Evolutionary conservation across 768 basidiomycete genomes (phyloP).

Genomic region (Gloeophyllum trabeum): DNA sequence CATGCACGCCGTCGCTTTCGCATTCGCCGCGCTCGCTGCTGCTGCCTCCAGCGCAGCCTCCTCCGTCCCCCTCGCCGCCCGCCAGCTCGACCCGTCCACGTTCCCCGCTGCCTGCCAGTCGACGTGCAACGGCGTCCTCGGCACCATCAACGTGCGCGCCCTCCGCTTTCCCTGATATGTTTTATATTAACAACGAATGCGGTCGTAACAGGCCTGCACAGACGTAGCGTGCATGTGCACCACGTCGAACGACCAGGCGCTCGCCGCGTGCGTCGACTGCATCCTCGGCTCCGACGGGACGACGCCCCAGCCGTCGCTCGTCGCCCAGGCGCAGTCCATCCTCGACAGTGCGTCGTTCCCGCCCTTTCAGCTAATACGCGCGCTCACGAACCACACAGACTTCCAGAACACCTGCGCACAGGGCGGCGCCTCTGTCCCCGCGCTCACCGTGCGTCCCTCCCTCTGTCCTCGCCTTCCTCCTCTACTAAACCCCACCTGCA

Average conservation of each 20-base stretch:
- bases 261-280: not conserved
- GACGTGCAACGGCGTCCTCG: not conserved
- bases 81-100: no score
- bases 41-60: no score
- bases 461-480: not conserved
- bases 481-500: not conserved
- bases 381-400: not conserved
- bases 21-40: no score
- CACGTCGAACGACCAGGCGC: not conserved
- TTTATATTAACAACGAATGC: no score
- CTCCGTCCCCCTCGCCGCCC: no score
- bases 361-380: not conserved
- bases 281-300: not conserved
- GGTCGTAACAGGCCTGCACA: not conserved
- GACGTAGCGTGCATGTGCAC: not conserved
- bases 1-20: no score
- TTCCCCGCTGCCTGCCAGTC: not conserved
- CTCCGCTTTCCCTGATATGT: no score
- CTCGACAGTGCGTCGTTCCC: not conserved
- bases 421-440: not conserved
- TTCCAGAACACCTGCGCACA: not conserved
- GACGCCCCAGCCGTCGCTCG: not conserved
- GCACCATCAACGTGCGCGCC: not conserved
- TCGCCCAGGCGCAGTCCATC: not conserved
- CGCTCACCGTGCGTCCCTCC: not conserved